Evolutionary conservation across 108 stramenopile genomes (phyloP), one percentile per base, ranked within the genome.

Genomic region (Schizochytrium sp.): DNA sequence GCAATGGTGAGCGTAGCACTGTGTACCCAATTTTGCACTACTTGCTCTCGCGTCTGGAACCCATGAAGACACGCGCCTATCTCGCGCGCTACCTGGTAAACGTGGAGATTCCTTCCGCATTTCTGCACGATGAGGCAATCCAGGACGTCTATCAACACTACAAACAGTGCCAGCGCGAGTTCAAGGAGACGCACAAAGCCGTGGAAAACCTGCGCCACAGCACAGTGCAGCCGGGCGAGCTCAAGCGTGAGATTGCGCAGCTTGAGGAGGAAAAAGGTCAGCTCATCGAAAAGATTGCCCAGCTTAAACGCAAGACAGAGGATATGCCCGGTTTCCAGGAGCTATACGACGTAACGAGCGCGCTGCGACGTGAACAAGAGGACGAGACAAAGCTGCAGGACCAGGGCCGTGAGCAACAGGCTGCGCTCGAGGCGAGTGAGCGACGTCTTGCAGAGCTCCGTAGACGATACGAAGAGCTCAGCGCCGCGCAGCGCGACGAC

Each of bases 11-110:
- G 43, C 93, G 93, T 60, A 60, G 55, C 55, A 60, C 87, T 4
- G 69, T 95, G 14, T 95, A 95, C 88, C 93, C 92, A 12, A 88
- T 94, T 8, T 87, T 96, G 71, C 90, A 95, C 92, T 96, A 95
- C 93, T 55, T 89, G 5, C 92, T 96, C 12, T 87, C 88, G 5
- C 72, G 93, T 58, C 90, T 94, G 21, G 94, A 93, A 57, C 76
- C 89, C 60, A 89, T 96, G 18, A 89, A 91, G 58, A 96, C 92
- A 58, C 92, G 96, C 12, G 93, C 94, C 23, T 96, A 96, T 60
- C 90, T 96, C 21, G 93, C 95, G 6, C 88, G 69, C 0, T 96
- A 87, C 91, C 90, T 96, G 28, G 89, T 94, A 71, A 95, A 94
- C 5, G 71, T 96, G 10, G 95, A 96, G 41, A 88, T 96, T 16